phyloP scores from a whole-genome alignment of 2,329 filamentous ascomycete species.

The Aureobasidium sp. region DNA sequence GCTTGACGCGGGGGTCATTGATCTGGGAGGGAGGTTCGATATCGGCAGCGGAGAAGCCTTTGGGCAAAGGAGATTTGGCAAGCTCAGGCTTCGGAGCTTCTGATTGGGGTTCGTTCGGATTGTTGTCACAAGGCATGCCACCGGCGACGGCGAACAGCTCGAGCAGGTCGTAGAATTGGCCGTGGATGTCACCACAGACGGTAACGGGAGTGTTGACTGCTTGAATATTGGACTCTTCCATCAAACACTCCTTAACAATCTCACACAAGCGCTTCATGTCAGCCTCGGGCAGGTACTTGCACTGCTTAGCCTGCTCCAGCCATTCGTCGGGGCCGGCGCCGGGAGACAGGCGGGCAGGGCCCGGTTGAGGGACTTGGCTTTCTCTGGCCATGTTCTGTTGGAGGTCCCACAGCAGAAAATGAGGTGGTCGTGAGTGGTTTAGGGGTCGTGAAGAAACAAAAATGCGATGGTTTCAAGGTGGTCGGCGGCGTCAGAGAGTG shows the following conservation, averaged over 20 bases:
- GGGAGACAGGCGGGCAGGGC: conserved; percentile 75
- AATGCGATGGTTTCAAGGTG: not conserved
- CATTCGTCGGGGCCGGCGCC: conserved; percentile 90
- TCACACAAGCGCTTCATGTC: conserved; percentile 99
- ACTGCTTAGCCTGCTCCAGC: conserved; percentile 93
- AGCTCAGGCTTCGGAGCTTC: conserved; percentile 4
- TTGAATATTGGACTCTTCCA: conserved; percentile 99
- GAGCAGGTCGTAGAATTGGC: conserved; percentile 95
- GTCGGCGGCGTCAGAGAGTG: not conserved
- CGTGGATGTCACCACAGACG: conserved; percentile 95
- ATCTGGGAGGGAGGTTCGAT: conserved; percentile 87
- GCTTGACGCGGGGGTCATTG: conserved; percentile 76
- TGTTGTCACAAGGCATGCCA: conserved; percentile 77
- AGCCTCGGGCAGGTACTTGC: conserved; percentile 89
- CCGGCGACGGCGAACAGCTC: conserved; percentile 95
- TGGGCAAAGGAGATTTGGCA: conserved; percentile 31
- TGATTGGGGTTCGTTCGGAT: conserved; percentile 9
- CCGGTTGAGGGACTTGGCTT: conserved; percentile 71
- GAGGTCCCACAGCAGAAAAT: not conserved
- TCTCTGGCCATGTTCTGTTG: conserved; percentile 39
- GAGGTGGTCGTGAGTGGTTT: not conserved
- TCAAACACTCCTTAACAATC: conserved; percentile 96
- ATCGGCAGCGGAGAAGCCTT: conserved; percentile 80
- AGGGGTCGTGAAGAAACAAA: not conserved
- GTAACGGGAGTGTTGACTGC: conserved; percentile 96